Base-by-base conservation (phyloP, 441 rosid genomes). In the Bocquillonia castaneifolia region DNA sequence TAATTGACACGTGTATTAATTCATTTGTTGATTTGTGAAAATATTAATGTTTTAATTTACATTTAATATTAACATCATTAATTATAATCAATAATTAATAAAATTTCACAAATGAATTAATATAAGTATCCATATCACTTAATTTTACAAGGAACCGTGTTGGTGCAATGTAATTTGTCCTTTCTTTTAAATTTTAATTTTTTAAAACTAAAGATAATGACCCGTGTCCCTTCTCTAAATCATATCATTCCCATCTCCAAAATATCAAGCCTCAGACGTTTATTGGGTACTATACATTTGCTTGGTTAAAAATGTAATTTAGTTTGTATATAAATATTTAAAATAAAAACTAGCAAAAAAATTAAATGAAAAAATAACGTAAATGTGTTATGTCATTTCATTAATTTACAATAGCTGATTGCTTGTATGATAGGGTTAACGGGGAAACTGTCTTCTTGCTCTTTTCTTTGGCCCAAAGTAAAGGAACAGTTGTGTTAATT, bases 211-310 rank as follows among this genome's bases (percentile, higher is more conserved):
- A 68, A 25, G 81, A 79, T 1, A 50, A 54, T 59, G 76, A 76
- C 77, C 45, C 67, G 71, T 77, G 77, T 37, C 72, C 68, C 68
- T 28, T 31, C 72, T 64, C 68, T 28, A 31, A 71, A 75, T 71
- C 74, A 76, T 71, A 67, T 60, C 65, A 63, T 67, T 29, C 23
- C 42, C 14, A 7, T 26, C 40, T 26, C 34, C 44, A 74, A 54
- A 64, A 57, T 55, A 70, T 76, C 60, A 56, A 20, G 45, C 39
- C 60, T 76, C 74, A 72, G 75, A 74, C 67, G 9, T 40, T 57
- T 69, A 72, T 26, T 54, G 3, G 23, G 20, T 45, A 9, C 18
- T 45, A 18, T 4, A 18, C 31, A 6, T 22, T 54, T 56, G 31
- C 45, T 54, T 61, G 65, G 47, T 31, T 29, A 13, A 55, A 6